A percentile compares a stretch with the other conserved stretches of the same genome.
These are phyloP conservation scores for Acanthamoeba royreba DNA, from an alignment of 208 protist genomes.

Conservation along the genomic window DNA sequence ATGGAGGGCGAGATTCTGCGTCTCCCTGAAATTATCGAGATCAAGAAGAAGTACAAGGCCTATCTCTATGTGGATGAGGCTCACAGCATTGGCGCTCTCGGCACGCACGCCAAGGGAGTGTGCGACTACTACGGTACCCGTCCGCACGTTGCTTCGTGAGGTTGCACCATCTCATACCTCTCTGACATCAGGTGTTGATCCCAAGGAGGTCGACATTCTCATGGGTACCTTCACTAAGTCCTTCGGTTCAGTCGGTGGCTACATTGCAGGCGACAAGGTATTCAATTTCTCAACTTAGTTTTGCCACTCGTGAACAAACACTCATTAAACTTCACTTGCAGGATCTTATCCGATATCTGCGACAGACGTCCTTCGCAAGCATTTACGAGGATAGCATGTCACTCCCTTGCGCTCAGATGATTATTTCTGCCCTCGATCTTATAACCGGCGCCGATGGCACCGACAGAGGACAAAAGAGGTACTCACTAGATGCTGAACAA, in stretches of 20 bases:
- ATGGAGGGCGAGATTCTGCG: slow-evolving; percentile 82
- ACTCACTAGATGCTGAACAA: no score
- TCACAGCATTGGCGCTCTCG: slow-evolving; percentile 85
- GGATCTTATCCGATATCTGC: slow-evolving; percentile 33
- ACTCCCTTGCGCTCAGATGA: slow-evolving; percentile 87
- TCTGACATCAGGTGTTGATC: slow-evolving; percentile 51
- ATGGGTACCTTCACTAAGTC: slow-evolving; percentile 90
- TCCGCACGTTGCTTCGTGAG: neutral
- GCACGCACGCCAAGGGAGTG: slow-evolving; percentile 34
- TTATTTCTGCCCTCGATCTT: slow-evolving; percentile 85
- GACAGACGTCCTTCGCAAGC: neutral
- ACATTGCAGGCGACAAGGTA: slow-evolving; percentile 66
- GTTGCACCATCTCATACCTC: slow-evolving; percentile 37
- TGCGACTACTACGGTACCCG: slow-evolving; percentile 1
- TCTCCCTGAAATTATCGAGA: slow-evolving; percentile 75
- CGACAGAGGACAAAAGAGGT: slow-evolving; percentile 73
- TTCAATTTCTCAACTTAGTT: neutral
- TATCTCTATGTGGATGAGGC: slow-evolving; percentile 87
- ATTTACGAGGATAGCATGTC: slow-evolving; percentile 79
- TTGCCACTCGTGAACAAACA: neutral
- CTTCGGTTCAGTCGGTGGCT: slow-evolving; percentile 83
- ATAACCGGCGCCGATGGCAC: slow-evolving; percentile 90
- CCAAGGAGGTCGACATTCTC: slow-evolving; percentile 81
- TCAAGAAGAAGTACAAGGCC: slow-evolving; percentile 84
- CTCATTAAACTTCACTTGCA: neutral